Evolutionary conservation across 78 protist species (phyloP).

Genomic region (Dictyostelium brefeldianum): DNA sequence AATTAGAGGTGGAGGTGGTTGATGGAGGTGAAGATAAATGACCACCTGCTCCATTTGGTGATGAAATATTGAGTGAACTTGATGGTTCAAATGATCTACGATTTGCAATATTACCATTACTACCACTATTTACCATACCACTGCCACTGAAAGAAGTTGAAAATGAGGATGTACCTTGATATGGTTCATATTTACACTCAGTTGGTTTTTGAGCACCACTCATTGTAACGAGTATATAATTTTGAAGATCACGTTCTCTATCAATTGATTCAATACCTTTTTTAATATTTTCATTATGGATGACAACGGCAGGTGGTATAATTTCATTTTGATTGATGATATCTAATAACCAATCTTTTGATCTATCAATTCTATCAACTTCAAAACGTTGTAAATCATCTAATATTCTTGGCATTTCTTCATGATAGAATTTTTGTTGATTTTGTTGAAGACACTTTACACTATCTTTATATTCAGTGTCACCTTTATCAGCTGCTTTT

Average conservation of each 20-base stretch:
- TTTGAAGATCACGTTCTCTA: constrained; percentile 66
- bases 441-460: constrained; percentile 51
- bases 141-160: not conserved
- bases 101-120: not conserved
- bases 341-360: constrained; percentile 65
- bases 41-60: not conserved
- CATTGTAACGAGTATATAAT: constrained; percentile 39
- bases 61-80: too few relatives aligned
- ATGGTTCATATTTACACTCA: constrained; percentile 74
- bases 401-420: constrained; percentile 72
- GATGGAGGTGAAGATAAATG: not conserved
- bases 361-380: constrained; percentile 50
- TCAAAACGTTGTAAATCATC: constrained; percentile 76
- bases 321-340: not conserved
- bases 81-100: constrained; percentile 1
- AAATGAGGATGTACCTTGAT: constrained; percentile 24
- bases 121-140: not conserved
- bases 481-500: constrained; percentile 68
- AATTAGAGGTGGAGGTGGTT: not conserved
- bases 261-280: constrained; percentile 43
- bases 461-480: constrained; percentile 54
- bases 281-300: constrained; percentile 41
- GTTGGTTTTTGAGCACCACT: constrained; percentile 76
- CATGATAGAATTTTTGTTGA: constrained; percentile 68
- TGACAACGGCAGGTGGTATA: constrained; percentile 23